These are phyloP conservation scores for Penicillium thymicola DNA, from an alignment of 2,329 filamentous ascomycete species.

Conservation along the genomic window DNA sequence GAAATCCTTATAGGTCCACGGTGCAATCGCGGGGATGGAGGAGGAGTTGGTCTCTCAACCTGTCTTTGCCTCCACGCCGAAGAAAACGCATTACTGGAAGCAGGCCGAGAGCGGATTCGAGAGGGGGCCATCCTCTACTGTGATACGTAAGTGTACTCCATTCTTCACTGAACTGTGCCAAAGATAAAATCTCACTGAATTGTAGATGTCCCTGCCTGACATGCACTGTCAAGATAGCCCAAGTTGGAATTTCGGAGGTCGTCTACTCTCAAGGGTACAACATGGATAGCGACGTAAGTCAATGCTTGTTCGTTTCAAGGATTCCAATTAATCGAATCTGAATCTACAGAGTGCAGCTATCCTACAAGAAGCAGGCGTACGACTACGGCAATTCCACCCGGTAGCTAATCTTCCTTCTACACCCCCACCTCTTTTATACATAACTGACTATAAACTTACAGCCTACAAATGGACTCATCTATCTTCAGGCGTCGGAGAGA, in stretches of 20 bases:
- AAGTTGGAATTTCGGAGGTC: constrained; percentile 93
- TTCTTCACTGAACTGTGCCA: background rate
- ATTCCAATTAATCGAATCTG: background rate
- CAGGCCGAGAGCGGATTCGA: constrained; percentile 82
- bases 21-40: constrained; percentile 72
- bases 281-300: constrained; percentile 70
- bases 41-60: constrained; percentile 73
- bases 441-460: constrained; percentile 29
- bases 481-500: constrained; percentile 50
- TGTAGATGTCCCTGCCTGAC: constrained; percentile 83
- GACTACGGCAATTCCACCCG: constrained; percentile 80
- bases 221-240: constrained; percentile 97
- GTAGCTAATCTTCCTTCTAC: constrained; percentile 45
- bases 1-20: constrained; percentile 49
- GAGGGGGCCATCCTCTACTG: constrained; percentile 84
- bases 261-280: constrained; percentile 93
- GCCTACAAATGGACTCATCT: constrained; percentile 63
- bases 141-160: constrained; percentile 59
- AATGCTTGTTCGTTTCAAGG: background rate
- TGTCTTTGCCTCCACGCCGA: constrained; percentile 97
- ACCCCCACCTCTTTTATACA: background rate
- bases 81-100: constrained; percentile 94
- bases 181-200: background rate
- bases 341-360: constrained; percentile 65
- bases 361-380: constrained; percentile 78